Base-by-base conservation (phyloP, 1,284 basidiomycete species). In the Rhodofomes roseus region DNA sequence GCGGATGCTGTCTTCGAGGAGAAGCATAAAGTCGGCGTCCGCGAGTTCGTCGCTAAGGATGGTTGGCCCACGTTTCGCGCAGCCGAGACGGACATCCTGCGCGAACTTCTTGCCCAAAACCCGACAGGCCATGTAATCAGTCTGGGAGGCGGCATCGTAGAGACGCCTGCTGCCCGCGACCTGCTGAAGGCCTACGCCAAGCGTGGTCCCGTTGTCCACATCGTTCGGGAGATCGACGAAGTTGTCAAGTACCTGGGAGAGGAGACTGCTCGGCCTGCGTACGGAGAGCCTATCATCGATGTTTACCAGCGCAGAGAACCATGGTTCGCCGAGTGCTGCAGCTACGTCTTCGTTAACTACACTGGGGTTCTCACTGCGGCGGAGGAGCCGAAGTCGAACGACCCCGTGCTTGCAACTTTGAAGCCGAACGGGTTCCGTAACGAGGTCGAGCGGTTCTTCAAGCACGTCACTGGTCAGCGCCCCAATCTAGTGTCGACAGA, bases 111-210 rank as follows among this genome's bases (percentile, higher is more conserved):
- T 16, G 70, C 74, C 27, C 76, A 81, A 22, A 80, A 86, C 63
- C 69, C 78, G 1, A 81, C 81, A 23, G 84, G 85, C 2, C 85
- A 93, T 71, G 81, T 97, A 56, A 84, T 97, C 69, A 93, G 92
- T 61, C 86, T 98, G n/a, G 96, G 97, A 12, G 97, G 97, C 4
- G 96, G 96, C 0, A 88, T 99, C 56, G 93, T 98, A 46, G 97
- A 99, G 76, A 92, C 88, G 0, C 81, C 87, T 6, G 83, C 81
- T 46, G 90, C 92, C 12, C 79, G 93, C 39, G 79, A 89, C 20
- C 68, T 93, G 7, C 79, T 98, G 60, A 81, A 85, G 68, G 76
- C 81, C 9, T 95, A 94, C 70, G 84, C 83, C 9, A 76, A 73
- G 43, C 76, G 77, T 39, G 88, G 88, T 0, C 81, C 84, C 1